Evolutionary conservation across 31 red algal species (phyloP), one percentile per base, ranked within the genome.

Genomic region (Asparagopsis taxiformis): DNA sequence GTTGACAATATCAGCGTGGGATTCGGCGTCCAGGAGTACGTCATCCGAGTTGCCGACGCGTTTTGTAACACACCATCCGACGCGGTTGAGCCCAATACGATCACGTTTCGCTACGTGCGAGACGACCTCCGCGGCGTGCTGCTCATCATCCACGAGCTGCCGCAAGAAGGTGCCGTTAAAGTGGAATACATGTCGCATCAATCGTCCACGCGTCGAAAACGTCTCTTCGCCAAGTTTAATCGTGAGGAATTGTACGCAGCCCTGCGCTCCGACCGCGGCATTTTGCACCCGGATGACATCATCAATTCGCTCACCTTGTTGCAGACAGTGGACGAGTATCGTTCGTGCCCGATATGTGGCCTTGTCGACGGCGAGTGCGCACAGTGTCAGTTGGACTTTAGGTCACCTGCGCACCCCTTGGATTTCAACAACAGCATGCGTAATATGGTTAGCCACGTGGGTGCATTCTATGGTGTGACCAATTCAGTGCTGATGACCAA

Each of bases 1-100:
- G 63, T 81, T 26, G 77, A 46, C n/a, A 43, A 55, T 34, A 70
- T 57, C 16, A 39, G 46, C 28, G 61, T 81, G 31, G 77, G 77
- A 35, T 81, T 81, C 29, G 77, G 77, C 51, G 46, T 81, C 21
- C 64, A 61, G 17, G 60, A 78, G 21, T 65, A 31, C 59, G 15
- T 38, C 15, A 13, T 29, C 31, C 16, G 16, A 13, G 8, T 24
- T 11, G 15, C 7, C 21, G 74, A 38, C 57, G 32, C 20, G 23
- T 20, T 38, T 23, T 6, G 23, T 1, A 28, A 35, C 11, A 26
- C 39, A 6, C 44, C 49, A 2, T 37, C 26, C 39, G 24, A n/a
- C 8, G 59, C 23, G 28, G 36, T 26, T 11, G 19, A 17, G 0
- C 20, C n/a, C 22, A 30, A 39, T n/a, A 35, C 65, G 1, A 39